Conservation (phyloP, 495 filamentous ascomycete species). For the Neurospora sp. region DNA sequence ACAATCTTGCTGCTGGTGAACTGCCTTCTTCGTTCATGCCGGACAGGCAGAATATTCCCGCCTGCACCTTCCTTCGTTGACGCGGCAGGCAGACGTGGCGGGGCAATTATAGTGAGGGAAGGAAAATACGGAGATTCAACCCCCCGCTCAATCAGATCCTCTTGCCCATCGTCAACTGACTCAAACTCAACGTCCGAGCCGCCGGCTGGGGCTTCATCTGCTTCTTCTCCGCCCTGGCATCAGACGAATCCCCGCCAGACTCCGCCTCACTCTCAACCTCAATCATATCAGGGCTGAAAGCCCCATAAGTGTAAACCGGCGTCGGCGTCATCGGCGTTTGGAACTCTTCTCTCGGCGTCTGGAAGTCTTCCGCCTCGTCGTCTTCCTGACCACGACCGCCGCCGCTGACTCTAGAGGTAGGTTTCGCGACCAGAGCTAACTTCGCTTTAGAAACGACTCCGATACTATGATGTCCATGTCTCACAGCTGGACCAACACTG, state of each 20-base stretch:
- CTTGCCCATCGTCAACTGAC: conserved; percentile 38
- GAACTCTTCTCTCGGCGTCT: conserved; percentile 34
- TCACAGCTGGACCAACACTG: conserved; percentile 3
- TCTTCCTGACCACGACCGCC: conserved; percentile 12
- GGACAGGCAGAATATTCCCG: not conserved
- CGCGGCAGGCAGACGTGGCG: not conserved
- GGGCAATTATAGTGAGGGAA: not conserved
- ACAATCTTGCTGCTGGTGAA: not conserved
- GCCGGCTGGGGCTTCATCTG: conserved; percentile 23
- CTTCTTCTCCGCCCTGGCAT: conserved; percentile 4
- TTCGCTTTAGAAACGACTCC: not conserved
- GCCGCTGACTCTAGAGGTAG: not conserved
- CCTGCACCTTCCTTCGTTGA: not conserved
- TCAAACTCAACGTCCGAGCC: conserved; percentile 38
- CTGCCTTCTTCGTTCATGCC: not conserved
- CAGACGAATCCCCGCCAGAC: conserved; percentile 16
- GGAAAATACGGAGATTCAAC: not conserved
- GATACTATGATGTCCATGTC: conserved; percentile 12
- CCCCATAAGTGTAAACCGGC: conserved; percentile 26
- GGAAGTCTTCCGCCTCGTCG: conserved; percentile 28
- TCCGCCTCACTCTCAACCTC: conserved; percentile 8
- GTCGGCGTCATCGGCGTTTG: not conserved
- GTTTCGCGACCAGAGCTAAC: not conserved
- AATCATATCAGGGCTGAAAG: conserved; percentile 28
- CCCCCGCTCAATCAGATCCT: conserved; percentile 1